Base-by-base conservation (phyloP, 768 basidiomycete genomes). In the Lactarius akahatsu region DNA sequence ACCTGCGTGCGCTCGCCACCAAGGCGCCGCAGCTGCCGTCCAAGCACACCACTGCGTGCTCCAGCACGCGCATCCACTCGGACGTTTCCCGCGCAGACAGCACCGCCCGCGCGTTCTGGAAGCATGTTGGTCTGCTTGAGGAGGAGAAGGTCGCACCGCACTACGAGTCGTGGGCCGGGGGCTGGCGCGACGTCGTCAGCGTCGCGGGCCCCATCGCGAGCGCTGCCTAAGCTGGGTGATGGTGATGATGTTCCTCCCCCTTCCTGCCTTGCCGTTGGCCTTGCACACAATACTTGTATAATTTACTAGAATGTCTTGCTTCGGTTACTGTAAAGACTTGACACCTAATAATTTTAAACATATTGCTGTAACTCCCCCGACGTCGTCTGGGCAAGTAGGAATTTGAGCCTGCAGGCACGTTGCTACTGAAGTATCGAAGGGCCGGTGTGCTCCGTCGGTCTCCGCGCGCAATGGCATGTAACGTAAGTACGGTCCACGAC, bases 1-100 rank as follows among this genome's bases (percentile, higher is more conserved):
- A 69, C 65, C 72, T 71, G 69, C 63, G 20, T 67, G 41, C 40
- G 7, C 68, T 67, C 38, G 47, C 66, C 1, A 52, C 58, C 3
- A 67, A 20, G 11, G 66, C 66, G 41, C 66, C 66, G 1, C 66
- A 67, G 32, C 20, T 67, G 3, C 66, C 66, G 26, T 38, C 47
- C 18, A 9, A 61, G 61, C 30, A 58, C 10, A 34, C 34, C 34
- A 34, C 34, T 34, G 18, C 40, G 23, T 28, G 56, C 47, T 20
- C 61, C 28, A 50, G 47, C 18, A 63, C 62, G 7, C 57, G 52
- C 8, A 20, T 67, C 40, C 43, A 30, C 20, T 61, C 28, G 4
- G 40, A 63, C 50, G 66, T 67, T 23, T 40, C 41, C 10, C 66
- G 66, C 16, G 15, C 62, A 1, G 66, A 67, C 16, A 41, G 41